Base-by-base conservation (phyloP, 176 grass and related monocot species). In the Triticum monococcum region DNA sequence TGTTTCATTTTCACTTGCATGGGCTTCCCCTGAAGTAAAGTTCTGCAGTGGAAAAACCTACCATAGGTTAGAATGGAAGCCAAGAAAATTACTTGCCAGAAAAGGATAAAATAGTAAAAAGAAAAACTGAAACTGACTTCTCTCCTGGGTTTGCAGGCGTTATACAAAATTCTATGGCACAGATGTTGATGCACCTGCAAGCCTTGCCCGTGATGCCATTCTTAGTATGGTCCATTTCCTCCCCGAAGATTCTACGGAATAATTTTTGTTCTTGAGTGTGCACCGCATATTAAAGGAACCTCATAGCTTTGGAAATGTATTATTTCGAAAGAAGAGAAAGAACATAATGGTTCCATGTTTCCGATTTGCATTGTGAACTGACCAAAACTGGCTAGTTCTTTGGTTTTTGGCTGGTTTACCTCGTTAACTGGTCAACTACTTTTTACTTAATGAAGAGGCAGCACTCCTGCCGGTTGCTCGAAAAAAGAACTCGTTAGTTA, bases 161-260 rank as follows among this genome's bases (percentile, higher is more conserved):
- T 96, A 98, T 88, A 96, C 96, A 24, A 92, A 94, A 88, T 98
- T 98, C 91, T 96, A 94, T 95, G 96, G 96, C 52, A 96, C 81
- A 72, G 92, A 94, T 74, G 78, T 56, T 71, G 90, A 98, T 86
- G 93, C 96, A 77, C 88, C 92, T 65, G 86, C 88, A 91, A 89
- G 36, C 68, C 90, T 98, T 73, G 96, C 89, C 78, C 86, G 63
- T 90, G 96, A 98, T 91, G 93, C 93, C 72, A 92, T 98, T 92
- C 72, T 94, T 32, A 87, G 96, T 98, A 89, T 76, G 62, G 12
- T 36, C 65, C 50, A 60, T 43, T 70, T 63, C 40, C 35, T 84
- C 22, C 3, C 48, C 63, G 7, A 14, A 17, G 69, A 4, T 41
- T 33, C 32, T 84, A 56, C 56, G 17, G 5, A 77, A 56, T 82